Evolutionary conservation across 306 rosid genomes (phyloP).

Genomic region (Hippophae tibetana): DNA sequence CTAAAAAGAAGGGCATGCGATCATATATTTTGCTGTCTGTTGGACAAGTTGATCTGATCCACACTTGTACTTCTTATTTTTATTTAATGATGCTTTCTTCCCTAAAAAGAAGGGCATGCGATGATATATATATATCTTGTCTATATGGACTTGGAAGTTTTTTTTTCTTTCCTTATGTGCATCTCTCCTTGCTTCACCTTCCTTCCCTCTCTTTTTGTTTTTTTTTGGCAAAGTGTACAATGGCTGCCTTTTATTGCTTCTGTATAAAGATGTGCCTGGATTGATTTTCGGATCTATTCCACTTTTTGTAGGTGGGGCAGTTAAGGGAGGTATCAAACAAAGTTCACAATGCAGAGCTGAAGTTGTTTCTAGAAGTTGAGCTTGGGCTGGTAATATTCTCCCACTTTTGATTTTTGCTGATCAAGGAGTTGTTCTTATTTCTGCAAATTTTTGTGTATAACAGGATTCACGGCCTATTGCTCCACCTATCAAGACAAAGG

Average conservation of each 20-base stretch:
- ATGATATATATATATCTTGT: too few species aligned
- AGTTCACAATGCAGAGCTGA: constrained; percentile 60
- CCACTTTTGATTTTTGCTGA: not conserved
- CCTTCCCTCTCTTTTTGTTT: too few species aligned
- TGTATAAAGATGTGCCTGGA: constrained; percentile 3
- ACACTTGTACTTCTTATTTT: too few species aligned
- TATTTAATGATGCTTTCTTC: too few species aligned
- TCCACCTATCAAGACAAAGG: constrained; percentile 62
- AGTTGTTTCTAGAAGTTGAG: constrained; percentile 65
- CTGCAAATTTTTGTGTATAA: constrained; percentile 9
- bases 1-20: too few species aligned
- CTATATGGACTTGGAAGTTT: too few species aligned
- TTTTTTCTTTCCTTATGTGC: too few species aligned
- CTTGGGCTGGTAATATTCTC: constrained; percentile 44
- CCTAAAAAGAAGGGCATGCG: too few species aligned
- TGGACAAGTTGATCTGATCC: too few species aligned
- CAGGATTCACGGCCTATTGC: constrained; percentile 58
- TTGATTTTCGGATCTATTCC: constrained; percentile 5
- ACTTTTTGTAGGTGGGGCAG: constrained; percentile 52
- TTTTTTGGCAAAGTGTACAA: too few species aligned
- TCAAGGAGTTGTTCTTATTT: not conserved
- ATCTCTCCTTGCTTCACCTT: too few species aligned
- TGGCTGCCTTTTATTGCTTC: not conserved
- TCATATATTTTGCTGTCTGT: too few species aligned
- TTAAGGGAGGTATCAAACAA: constrained; percentile 61